Evolutionary conservation across 371 early-diverging fungal genomes (phyloP).

Genomic region (Batrachochytrium dendrobatidis): DNA sequence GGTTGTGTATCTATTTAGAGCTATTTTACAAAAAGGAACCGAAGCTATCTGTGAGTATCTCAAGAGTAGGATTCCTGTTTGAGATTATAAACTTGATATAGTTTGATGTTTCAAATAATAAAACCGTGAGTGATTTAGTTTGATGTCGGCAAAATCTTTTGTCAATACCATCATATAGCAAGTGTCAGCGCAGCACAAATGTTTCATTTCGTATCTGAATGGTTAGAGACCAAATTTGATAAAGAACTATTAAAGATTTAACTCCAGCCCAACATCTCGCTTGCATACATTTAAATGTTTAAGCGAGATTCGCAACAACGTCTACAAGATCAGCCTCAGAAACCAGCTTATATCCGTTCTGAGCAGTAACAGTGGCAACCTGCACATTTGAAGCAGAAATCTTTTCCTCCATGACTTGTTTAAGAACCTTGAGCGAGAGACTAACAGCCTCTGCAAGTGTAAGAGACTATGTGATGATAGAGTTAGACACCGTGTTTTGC

Average conservation of each 20-base stretch:
- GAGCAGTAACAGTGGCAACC: constrained; percentile 84
- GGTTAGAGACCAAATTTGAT: too few species aligned
- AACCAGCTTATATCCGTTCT: constrained; percentile 68
- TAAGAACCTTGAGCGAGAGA: constrained; percentile 90
- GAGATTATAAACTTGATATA: constrained; percentile 11
- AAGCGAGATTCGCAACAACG: constrained; percentile 25
- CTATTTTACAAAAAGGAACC: constrained; percentile 52
- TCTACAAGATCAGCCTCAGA: constrained; percentile 45
- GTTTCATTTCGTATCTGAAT: too few species aligned
- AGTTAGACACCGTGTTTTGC: background rate
- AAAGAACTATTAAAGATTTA: too few species aligned
- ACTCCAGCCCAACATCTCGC: too few species aligned
- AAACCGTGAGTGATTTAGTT: too few species aligned
- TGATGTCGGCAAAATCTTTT: too few species aligned
- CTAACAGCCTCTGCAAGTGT: constrained; percentile 82
- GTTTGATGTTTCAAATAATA: background rate
- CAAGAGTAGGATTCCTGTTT: constrained; percentile 15
- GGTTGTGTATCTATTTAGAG: constrained; percentile 15
- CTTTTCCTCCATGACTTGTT: constrained; percentile 99
- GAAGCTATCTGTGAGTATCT: background rate
- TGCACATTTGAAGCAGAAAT: constrained; percentile 92
- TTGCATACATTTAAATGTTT: too few species aligned
- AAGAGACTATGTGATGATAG: constrained; percentile 49
- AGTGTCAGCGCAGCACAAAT: too few species aligned
- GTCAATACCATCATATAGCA: too few species aligned